Evolutionary conservation across 352 stramenopile genomes (phyloP).

Genomic region (Phytopythium montanum): DNA sequence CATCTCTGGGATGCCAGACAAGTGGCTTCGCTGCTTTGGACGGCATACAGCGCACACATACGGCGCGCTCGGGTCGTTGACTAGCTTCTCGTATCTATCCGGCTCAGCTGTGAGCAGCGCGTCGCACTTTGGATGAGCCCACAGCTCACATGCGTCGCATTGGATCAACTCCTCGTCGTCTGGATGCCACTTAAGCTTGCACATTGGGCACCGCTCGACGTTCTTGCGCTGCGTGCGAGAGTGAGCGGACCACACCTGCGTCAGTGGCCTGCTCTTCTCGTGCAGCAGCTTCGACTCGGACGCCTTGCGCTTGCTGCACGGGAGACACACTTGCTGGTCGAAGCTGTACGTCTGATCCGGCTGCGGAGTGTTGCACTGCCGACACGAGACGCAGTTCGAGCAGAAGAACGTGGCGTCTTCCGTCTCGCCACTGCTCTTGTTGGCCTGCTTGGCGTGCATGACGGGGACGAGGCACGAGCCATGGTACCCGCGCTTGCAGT

Average conservation of each 20-base stretch:
- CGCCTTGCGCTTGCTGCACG: constrained; percentile 47
- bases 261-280: constrained; percentile 49
- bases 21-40: constrained; percentile 47
- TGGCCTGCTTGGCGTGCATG: constrained; percentile 16
- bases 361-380: constrained; percentile 41
- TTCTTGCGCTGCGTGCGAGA: constrained; percentile 50
- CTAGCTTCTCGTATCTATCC: constrained; percentile 56
- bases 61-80: constrained; percentile 55
- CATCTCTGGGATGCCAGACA: constrained; percentile 28
- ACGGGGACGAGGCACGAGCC: constrained; percentile 43
- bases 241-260: constrained; percentile 55
- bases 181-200: constrained; percentile 54
- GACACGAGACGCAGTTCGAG: constrained; percentile 58
- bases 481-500: constrained; percentile 59
- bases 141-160: constrained; percentile 83
- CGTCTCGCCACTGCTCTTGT: background rate
- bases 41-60: constrained; percentile 78
- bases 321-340: constrained; percentile 51
- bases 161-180: constrained; percentile 85
- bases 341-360: constrained; percentile 62
- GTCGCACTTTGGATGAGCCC: constrained; percentile 82
- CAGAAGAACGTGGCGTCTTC: constrained; percentile 44
- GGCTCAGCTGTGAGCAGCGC: constrained; percentile 50
- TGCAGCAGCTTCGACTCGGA: constrained; percentile 43
- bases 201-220: constrained; percentile 77